These are phyloP conservation scores for Plantago elongata DNA, from an alignment of 257 asterid genomes.

Conservation along the genomic window DNA sequence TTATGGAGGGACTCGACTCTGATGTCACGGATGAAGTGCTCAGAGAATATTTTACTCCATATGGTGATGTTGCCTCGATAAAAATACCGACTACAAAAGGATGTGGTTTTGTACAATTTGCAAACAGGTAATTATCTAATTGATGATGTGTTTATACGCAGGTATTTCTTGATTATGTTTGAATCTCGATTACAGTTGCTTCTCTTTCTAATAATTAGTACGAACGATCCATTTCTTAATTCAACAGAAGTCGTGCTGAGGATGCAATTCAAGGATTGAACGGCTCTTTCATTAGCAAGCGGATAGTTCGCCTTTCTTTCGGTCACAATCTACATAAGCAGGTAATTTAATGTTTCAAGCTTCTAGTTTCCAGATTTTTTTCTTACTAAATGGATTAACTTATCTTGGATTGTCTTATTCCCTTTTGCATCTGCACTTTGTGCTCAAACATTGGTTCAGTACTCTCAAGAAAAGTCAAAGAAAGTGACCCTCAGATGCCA, in stretches of 20 bases:
- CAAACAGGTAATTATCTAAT: constrained; percentile 43
- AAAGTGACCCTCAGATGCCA: too few relatives aligned
- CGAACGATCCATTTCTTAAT: constrained; percentile 14
- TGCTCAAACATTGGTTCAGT: too few relatives aligned
- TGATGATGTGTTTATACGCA: constrained; percentile 8
- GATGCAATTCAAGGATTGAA: constrained; percentile 62
- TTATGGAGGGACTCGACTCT: constrained; percentile 39
- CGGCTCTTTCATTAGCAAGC: constrained; percentile 61
- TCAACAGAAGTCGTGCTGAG: constrained; percentile 58
- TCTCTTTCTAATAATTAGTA: constrained; percentile 1
- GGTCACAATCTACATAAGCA: constrained; percentile 69
- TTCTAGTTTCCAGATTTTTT: too few relatives aligned
- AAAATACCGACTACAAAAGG: constrained; percentile 60
- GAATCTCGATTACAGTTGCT: too few relatives aligned
- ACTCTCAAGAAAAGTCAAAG: too few relatives aligned
- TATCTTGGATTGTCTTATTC: too few relatives aligned
- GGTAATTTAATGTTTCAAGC: constrained; percentile 26
- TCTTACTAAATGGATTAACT: too few relatives aligned
- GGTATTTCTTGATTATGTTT: too few relatives aligned
- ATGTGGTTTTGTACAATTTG: constrained; percentile 59
- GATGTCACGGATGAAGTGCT: constrained; percentile 51
- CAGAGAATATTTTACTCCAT: constrained; percentile 39
- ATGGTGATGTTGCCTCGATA: constrained; percentile 51
- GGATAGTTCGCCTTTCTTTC: constrained; percentile 83
- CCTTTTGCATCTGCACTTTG: too few relatives aligned